Evolutionary conservation across 441 rosid species (phyloP).

Genomic region (Euphorbia schlechtendalii): DNA sequence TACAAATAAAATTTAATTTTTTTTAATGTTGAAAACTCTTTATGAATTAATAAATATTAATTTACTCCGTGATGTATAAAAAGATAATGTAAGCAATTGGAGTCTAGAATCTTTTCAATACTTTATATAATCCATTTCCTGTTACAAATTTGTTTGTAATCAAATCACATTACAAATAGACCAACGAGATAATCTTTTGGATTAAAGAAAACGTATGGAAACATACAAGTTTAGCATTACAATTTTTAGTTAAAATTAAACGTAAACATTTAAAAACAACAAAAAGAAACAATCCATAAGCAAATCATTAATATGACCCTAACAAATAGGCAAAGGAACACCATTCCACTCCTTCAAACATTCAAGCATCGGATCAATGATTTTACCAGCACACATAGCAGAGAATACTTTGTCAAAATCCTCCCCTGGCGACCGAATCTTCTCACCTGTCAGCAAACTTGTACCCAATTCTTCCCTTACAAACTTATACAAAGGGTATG

Average conservation of each 20-base stretch:
- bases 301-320: slow-evolving; percentile 24
- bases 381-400: slow-evolving; percentile 53
- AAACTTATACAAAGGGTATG: slow-evolving; percentile 59
- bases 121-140: not conserved
- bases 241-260: not conserved
- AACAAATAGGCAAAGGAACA: slow-evolving; percentile 52
- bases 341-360: slow-evolving; percentile 64
- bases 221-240: slow-evolving; percentile 6
- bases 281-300: not conserved
- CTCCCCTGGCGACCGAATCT: slow-evolving; percentile 49
- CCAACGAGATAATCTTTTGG: not conserved
- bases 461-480: slow-evolving; percentile 55
- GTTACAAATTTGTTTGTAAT: not conserved
- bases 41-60: no score
- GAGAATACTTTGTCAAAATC: slow-evolving; percentile 56
- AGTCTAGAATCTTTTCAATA: not conserved
- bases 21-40: no score
- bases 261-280: not conserved
- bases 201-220: slow-evolving; percentile 1
- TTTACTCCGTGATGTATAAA: no score
- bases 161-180: slow-evolving; percentile 9
- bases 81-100: no score
- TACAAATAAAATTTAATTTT: no score
- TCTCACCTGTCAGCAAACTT: slow-evolving; percentile 48
- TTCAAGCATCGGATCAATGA: slow-evolving; percentile 55